Evolutionary conservation across 2,329 filamentous ascomycete species (phyloP).

Genomic region (Polychaeton citri): DNA sequence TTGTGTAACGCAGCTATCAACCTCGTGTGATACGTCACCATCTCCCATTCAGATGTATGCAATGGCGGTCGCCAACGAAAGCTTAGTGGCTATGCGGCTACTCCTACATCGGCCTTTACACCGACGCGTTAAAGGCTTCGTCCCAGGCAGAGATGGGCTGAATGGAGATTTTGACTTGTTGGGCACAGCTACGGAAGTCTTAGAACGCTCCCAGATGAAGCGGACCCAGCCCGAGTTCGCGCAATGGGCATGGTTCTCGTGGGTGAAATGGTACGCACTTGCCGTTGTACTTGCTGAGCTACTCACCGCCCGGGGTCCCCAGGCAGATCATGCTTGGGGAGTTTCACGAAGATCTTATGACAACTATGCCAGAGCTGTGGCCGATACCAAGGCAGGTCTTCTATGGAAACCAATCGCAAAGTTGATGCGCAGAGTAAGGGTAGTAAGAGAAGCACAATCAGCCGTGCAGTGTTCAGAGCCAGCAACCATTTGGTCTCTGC

Average conservation of each 20-base stretch:
- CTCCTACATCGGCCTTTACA: slow-evolving; percentile 4
- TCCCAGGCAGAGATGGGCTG: neutral
- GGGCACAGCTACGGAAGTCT: slow-evolving; percentile 3
- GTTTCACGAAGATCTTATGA: slow-evolving; percentile 4
- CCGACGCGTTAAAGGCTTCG: neutral
- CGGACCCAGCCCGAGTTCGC: slow-evolving; percentile 1
- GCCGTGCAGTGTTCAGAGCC: no score
- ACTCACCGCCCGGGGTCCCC: slow-evolving; percentile 1
- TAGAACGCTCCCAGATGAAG: slow-evolving; percentile 5
- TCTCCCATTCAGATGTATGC: slow-evolving; percentile 1
- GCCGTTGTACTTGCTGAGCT: slow-evolving; percentile 6
- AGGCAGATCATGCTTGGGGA: slow-evolving; percentile 3
- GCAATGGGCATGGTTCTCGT: slow-evolving; percentile 5
- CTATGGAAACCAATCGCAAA: slow-evolving; percentile 6
- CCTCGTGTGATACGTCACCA: neutral
- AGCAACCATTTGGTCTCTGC: no score
- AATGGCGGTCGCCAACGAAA: slow-evolving; percentile 2
- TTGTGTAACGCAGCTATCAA: neutral
- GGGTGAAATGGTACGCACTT: slow-evolving; percentile 7
- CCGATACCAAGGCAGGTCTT: slow-evolving; percentile 4
- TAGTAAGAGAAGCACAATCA: no score
- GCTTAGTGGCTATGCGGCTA: slow-evolving; percentile 3
- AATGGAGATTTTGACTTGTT: slow-evolving; percentile 2
- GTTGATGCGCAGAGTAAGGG: slow-evolving; percentile 3
- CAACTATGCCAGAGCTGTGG: slow-evolving; percentile 4